These are phyloP conservation scores for Castanea sativa DNA, from an alignment of 306 rosid genomes.

Conservation along the genomic window DNA sequence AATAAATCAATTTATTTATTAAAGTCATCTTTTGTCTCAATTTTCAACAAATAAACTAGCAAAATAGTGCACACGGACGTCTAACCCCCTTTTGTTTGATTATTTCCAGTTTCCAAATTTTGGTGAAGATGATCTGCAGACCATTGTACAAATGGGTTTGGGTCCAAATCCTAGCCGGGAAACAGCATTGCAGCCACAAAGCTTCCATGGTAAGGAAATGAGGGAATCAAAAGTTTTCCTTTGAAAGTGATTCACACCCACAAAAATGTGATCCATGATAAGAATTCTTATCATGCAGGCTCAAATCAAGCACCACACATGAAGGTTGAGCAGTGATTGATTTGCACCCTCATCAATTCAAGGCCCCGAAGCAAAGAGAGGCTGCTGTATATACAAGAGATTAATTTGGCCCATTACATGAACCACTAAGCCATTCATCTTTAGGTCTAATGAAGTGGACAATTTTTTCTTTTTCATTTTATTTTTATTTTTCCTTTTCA, in stretches of 20 bases:
- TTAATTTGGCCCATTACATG: conserved; percentile 41
- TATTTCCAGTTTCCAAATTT: conserved; percentile 59
- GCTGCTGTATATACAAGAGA: conserved; percentile 63
- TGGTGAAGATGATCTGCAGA: conserved; percentile 78
- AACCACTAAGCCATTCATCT: conserved; percentile 42
- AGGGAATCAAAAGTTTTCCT: conserved; percentile 2
- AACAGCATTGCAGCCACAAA: conserved; percentile 46
- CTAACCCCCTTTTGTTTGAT: background rate
- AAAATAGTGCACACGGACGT: background rate
- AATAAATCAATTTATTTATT: too few species aligned
- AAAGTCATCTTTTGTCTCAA: too few species aligned
- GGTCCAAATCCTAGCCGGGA: conserved; percentile 57
- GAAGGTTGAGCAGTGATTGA: conserved; percentile 75
- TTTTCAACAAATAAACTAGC: too few species aligned
- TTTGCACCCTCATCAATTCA: conserved; percentile 27
- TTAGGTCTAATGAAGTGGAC: conserved; percentile 41
- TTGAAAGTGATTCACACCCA: conserved; percentile 26
- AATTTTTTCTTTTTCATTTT: conserved; percentile 27
- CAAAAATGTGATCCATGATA: conserved; percentile 22
- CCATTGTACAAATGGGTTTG: conserved; percentile 87
- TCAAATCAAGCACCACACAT: conserved; percentile 63
- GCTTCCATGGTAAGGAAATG: conserved; percentile 54
- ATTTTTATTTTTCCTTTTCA: conserved; percentile 5
- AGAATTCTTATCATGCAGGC: conserved; percentile 41
- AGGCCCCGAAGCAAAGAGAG: conserved; percentile 40